phyloP scores from a whole-genome alignment of 73 alveolate genomes.

The Paramecium octaurelia region DNA sequence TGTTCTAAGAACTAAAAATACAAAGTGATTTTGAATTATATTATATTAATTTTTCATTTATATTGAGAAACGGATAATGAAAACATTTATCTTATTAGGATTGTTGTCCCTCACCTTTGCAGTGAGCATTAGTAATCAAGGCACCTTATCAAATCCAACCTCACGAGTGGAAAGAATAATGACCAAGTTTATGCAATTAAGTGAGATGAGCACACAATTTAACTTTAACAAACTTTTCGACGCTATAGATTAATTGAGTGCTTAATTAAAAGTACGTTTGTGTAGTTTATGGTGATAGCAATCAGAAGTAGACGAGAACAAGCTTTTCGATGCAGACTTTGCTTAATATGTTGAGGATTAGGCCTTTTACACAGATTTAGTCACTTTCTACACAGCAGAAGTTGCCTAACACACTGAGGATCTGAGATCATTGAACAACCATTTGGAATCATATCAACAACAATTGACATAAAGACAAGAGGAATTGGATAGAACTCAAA shows the following conservation, averaged over 20 bases:
- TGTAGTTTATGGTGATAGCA: background rate
- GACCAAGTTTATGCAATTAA: background rate
- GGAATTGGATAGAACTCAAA: background rate
- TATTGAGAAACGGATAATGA: slow-evolving; percentile 24
- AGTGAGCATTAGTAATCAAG: background rate
- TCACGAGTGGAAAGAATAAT: slow-evolving; percentile 5
- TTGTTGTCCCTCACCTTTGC: background rate
- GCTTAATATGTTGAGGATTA: slow-evolving; percentile 33
- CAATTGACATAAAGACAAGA: background rate
- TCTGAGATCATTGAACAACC: background rate
- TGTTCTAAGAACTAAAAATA: background rate
- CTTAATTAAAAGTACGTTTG: background rate
- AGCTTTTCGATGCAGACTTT: background rate
- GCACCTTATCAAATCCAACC: background rate
- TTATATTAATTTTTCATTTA: background rate
- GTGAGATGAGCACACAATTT: slow-evolving; percentile 21
- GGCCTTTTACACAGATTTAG: background rate
- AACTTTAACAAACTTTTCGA: slow-evolving; percentile 25
- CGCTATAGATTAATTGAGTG: slow-evolving; percentile 21
- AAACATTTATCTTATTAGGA: background rate
- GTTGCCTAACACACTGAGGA: slow-evolving; percentile 34
- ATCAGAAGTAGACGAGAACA: slow-evolving; percentile 32
- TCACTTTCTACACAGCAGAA: slow-evolving; percentile 26
- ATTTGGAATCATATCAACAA: background rate
- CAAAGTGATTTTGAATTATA: background rate